Base-by-base conservation (phyloP, 495 filamentous ascomycete species). In the Parathielavia appendiculata region DNA sequence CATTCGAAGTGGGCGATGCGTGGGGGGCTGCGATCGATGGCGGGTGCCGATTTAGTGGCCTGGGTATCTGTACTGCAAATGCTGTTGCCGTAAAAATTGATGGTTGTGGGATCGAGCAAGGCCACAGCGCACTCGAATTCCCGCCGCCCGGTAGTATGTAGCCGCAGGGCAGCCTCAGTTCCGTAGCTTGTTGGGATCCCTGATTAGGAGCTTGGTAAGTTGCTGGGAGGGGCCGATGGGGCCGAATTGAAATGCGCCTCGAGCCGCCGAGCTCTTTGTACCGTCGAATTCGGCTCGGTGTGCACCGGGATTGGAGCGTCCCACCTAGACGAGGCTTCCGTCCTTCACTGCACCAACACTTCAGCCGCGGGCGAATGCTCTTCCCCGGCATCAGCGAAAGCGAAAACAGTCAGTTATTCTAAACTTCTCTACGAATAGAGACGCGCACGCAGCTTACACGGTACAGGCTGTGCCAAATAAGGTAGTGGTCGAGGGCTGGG, bases 201-300 rank as follows among this genome's bases (percentile, higher is more conserved):
- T 43, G 43, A 16, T 22, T 1, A 32, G 19, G 50, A 39, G 44
- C 54, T 39, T 41, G 22, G 34, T n/a, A n/a, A n/a, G n/a, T 52
- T 30, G 26, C 6, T 30, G 36, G 40, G 22, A 46, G n/a, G 36
- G 35, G 30, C 20, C 14, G 20, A 50, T 40, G 62, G 59, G 62
- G 56, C 58, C 66, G 60, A 69, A 69, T 66, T 46, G 61, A 49
- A 64, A 59, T 45, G 30, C 61, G 39, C 49, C 55, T 69, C 44
- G 61, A 69, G 59, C 66, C 66, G 66, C 66, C 63, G 56, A 54
- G 57, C 39, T 19, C 59, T 62, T 64, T 58, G 58, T 65, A 39
- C 55, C 35, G 47, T 54, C 39, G 56, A 56, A 30, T 49, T 57
- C 35, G 53, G 54, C 22, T 38, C 20, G 17, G 20, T 38, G 53